These are phyloP conservation scores for Botryobasidium botryosum DNA, from an alignment of 768 basidiomycete genomes.

Conservation along the genomic window DNA sequence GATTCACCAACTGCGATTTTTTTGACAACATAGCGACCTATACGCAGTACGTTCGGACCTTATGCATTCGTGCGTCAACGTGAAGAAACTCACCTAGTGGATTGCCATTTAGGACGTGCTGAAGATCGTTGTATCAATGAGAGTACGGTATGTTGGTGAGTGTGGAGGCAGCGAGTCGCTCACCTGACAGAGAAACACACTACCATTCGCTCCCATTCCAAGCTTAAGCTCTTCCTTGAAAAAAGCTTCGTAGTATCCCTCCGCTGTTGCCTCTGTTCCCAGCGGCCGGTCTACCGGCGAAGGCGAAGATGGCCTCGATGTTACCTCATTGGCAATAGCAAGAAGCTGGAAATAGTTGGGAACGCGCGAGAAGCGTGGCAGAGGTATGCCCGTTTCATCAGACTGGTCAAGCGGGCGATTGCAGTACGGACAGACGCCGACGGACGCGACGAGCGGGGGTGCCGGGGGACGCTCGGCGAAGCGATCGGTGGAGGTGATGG, in stretches of 20 bases:
- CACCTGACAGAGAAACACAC: slow-evolving; percentile 77
- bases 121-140: slow-evolving; percentile 8
- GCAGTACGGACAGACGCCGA: slow-evolving; percentile 54
- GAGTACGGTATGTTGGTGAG: not conserved
- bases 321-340: slow-evolving; percentile 49
- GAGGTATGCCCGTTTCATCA: slow-evolving; percentile 3
- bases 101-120: slow-evolving; percentile 83
- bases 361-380: slow-evolving; percentile 29
- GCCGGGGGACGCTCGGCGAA: slow-evolving; percentile 11
- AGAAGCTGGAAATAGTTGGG: slow-evolving; percentile 72
- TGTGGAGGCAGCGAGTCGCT: slow-evolving; percentile 12
- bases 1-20: slow-evolving; percentile 92
- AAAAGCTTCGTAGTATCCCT: slow-evolving; percentile 86
- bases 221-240: slow-evolving; percentile 79
- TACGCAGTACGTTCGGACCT: not conserved
- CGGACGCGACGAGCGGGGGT: no score
- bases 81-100: slow-evolving; percentile 38
- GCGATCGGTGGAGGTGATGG: slow-evolving; percentile 26
- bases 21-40: slow-evolving; percentile 84
- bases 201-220: slow-evolving; percentile 92
- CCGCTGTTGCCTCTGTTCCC: slow-evolving; percentile 56
- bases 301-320: slow-evolving; percentile 37
- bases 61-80: not conserved
- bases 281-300: slow-evolving; percentile 1
- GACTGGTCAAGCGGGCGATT: slow-evolving; percentile 36